phyloP scores from a whole-genome alignment of 148 eudicot genomes.

The Chenopodium album region DNA sequence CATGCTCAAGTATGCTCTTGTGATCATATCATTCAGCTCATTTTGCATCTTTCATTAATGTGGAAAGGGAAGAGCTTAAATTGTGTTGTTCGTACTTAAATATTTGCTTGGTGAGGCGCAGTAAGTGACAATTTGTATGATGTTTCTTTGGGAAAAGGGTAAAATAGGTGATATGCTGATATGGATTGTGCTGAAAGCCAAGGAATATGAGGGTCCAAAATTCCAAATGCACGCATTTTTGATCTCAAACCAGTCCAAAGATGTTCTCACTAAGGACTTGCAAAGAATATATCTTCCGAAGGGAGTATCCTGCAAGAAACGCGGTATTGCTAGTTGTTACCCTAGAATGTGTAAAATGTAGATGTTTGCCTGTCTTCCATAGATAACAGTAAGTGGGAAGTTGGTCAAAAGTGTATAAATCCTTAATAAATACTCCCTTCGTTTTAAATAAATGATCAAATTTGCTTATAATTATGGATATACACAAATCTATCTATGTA shows the following conservation, averaged over 20 bases:
- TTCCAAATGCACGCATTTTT: background rate
- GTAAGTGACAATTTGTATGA: background rate
- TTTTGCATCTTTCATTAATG: background rate
- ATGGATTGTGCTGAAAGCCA: background rate
- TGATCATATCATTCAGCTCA: background rate
- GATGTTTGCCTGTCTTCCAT: too few relatives aligned
- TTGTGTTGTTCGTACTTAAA: background rate
- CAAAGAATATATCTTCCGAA: background rate
- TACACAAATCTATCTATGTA: too few relatives aligned
- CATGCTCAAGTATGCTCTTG: background rate
- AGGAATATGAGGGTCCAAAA: background rate
- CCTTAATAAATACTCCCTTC: too few relatives aligned
- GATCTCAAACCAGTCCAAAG: background rate
- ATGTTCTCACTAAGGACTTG: background rate
- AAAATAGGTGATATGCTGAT: background rate
- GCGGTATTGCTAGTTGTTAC: too few relatives aligned
- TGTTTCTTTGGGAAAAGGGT: background rate
- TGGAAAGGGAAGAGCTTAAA: background rate
- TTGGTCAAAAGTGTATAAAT: too few relatives aligned
- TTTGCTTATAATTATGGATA: too few relatives aligned
- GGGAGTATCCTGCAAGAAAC: too few relatives aligned
- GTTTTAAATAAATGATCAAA: too few relatives aligned
- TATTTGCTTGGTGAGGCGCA: background rate
- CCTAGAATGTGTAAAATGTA: background rate
- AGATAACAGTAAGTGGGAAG: too few relatives aligned